Percentiles rank a stretch among this genome's conserved stretches.
phyloP scores from a whole-genome alignment of 192 early-diverging fungal genomes.

The Coemansia sp. region DNA sequence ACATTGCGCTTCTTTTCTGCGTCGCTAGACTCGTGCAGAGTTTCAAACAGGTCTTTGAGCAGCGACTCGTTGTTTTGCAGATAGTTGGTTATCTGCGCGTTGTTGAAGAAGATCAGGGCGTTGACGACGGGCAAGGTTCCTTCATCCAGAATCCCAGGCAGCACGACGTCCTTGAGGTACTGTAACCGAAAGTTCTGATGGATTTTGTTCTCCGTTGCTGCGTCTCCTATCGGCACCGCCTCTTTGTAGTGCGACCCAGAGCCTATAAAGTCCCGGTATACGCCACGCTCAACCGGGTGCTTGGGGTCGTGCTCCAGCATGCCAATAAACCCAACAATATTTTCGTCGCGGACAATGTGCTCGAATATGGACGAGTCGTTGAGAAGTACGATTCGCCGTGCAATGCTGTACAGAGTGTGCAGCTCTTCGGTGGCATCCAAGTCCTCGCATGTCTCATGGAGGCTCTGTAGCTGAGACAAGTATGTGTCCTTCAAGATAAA shows the following conservation, averaged over 20 bases:
- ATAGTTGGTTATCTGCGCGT: slow-evolving; percentile 81
- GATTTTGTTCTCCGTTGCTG: slow-evolving; percentile 74
- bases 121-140: slow-evolving; percentile 71
- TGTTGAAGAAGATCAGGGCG: slow-evolving; percentile 78
- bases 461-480: slow-evolving; percentile 68
- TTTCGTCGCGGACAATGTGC: slow-evolving; percentile 74
- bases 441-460: slow-evolving; percentile 82
- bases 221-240: slow-evolving; percentile 80
- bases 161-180: slow-evolving; percentile 84
- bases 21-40: slow-evolving; percentile 59
- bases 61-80: slow-evolving; percentile 71
- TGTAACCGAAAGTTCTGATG: slow-evolving; percentile 85
- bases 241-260: slow-evolving; percentile 65
- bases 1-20: slow-evolving; percentile 71
- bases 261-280: slow-evolving; percentile 74
- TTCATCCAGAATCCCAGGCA: slow-evolving; percentile 80
- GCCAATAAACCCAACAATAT: slow-evolving; percentile 71
- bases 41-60: slow-evolving; percentile 70
- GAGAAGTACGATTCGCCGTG: slow-evolving; percentile 74
- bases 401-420: slow-evolving; percentile 73
- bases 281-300: slow-evolving; percentile 67
- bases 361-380: slow-evolving; percentile 80
- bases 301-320: slow-evolving; percentile 91
- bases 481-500: slow-evolving; percentile 69
- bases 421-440: slow-evolving; percentile 75